Evolutionary conservation across 257 asterid species (phyloP).

Genomic region (Rhazya stricta): DNA sequence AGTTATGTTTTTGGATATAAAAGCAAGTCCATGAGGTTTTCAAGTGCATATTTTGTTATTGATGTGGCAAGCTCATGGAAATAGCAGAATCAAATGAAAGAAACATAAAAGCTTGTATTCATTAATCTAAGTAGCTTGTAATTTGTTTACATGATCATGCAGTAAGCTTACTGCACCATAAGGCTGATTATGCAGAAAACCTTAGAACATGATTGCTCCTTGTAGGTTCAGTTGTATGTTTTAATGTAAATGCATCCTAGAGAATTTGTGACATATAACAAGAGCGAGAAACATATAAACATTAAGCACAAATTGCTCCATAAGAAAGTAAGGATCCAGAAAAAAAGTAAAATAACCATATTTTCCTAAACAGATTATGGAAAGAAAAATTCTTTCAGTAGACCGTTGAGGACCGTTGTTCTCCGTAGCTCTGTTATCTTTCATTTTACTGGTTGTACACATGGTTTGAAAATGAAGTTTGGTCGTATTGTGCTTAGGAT

Average conservation of each 20-base stretch:
- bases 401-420: background rate
- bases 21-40: background rate
- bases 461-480: conserved; percentile 23
- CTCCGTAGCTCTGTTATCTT: background rate
- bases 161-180: background rate
- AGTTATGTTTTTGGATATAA: background rate
- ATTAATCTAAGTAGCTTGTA: background rate
- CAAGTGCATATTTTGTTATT: background rate
- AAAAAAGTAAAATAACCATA: background rate
- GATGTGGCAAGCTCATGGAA: background rate
- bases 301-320: background rate
- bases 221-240: background rate
- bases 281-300: background rate
- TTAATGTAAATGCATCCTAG: background rate
- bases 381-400: background rate
- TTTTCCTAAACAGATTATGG: background rate
- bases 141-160: background rate
- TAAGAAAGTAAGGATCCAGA: background rate
- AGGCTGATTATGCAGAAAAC: background rate
- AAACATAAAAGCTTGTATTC: background rate
- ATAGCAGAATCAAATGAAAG: background rate
- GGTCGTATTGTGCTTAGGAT: conserved; percentile 49
- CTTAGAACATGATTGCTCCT: background rate
- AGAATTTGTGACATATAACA: background rate
- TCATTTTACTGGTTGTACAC: background rate